A percentile compares a stretch with the other conserved stretches of the same genome.
Conservation (phyloP, 257 asterid species). For the Ilex aquifolium region DNA sequence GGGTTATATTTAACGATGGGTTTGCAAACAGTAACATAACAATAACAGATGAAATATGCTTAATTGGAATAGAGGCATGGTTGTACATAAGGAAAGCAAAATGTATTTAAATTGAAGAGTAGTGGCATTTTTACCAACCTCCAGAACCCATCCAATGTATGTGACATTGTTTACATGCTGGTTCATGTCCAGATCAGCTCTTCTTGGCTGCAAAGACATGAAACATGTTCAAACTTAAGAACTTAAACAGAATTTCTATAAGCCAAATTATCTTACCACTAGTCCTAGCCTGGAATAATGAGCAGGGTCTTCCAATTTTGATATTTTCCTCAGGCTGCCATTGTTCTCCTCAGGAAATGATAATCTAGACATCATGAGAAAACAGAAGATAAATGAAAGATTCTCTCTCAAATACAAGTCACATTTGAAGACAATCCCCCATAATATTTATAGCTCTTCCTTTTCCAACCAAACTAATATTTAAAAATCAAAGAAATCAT, state of each 20-base stretch:
- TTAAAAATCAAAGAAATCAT: too few relatives aligned
- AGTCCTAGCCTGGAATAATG: constrained; percentile 51
- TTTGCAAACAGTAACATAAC: neutral
- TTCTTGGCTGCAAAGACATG: constrained; percentile 58
- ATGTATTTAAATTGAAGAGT: too few relatives aligned
- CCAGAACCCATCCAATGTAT: constrained; percentile 95
- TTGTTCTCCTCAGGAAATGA: constrained; percentile 91
- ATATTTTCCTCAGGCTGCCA: constrained; percentile 62
- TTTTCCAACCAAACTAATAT: too few relatives aligned
- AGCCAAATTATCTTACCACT: constrained; percentile 49
- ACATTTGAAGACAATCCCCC: too few relatives aligned
- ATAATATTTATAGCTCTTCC: too few relatives aligned
- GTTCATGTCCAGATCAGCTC: constrained; percentile 94
- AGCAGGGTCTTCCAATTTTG: constrained; percentile 64
- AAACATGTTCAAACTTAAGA: neutral
- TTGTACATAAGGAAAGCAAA: neutral
- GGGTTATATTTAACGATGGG: too few relatives aligned
- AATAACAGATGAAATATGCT: neutral
- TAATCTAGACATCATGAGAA: constrained; percentile 39
- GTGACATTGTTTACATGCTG: constrained; percentile 90
- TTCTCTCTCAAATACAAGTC: neutral
- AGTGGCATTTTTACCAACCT: constrained; percentile 46
- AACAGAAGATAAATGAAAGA: constrained; percentile 3
- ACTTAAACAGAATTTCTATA: neutral
- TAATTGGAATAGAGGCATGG: constrained; percentile 2